These are phyloP conservation scores for Sugiyamaella marilandica DNA, from an alignment of 805 yeast species.

Conservation along the genomic window DNA sequence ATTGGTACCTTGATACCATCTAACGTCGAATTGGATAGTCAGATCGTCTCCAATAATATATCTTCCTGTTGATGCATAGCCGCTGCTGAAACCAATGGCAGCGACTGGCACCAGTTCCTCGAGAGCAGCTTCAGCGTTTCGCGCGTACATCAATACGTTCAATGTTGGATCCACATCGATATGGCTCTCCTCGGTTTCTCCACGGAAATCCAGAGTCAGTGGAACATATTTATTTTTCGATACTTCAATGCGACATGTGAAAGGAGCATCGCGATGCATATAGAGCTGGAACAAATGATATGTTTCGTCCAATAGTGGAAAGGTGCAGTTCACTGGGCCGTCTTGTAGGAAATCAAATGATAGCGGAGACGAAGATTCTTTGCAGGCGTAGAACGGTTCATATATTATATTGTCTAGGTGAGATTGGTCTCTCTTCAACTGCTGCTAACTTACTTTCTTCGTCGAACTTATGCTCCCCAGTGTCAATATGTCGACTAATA, in stretches of 20 bases:
- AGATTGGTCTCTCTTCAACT: neutral
- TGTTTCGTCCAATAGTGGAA: conserved; percentile 56
- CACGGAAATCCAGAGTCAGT: conserved; percentile 15
- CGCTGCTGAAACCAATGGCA: conserved; percentile 55
- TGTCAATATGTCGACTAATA: conserved; percentile 62
- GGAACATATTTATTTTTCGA: conserved; percentile 39
- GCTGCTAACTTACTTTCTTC: conserved; percentile 28
- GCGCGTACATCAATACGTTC: conserved; percentile 10
- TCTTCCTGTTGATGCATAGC: conserved; percentile 52
- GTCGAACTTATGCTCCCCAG: conserved; percentile 72
- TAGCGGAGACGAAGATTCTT: conserved; percentile 59
- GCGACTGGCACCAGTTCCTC: conserved; percentile 39
- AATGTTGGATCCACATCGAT: conserved; percentile 16
- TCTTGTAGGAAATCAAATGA: conserved; percentile 46
- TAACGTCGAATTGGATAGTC: conserved; percentile 51
- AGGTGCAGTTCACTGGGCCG: conserved; percentile 55
- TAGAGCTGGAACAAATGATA: conserved; percentile 72
- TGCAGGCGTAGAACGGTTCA: conserved; percentile 55
- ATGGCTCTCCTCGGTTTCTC: conserved; percentile 16
- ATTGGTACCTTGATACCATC: conserved; percentile 41
- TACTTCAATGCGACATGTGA: conserved; percentile 60
- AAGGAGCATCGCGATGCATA: conserved; percentile 73
- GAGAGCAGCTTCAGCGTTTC: neutral
- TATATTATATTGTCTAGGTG: conserved; percentile 47
- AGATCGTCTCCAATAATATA: conserved; percentile 62